Conservation (phyloP, 495 filamentous ascomycete genomes). For the Schizothecium vesticola region DNA sequence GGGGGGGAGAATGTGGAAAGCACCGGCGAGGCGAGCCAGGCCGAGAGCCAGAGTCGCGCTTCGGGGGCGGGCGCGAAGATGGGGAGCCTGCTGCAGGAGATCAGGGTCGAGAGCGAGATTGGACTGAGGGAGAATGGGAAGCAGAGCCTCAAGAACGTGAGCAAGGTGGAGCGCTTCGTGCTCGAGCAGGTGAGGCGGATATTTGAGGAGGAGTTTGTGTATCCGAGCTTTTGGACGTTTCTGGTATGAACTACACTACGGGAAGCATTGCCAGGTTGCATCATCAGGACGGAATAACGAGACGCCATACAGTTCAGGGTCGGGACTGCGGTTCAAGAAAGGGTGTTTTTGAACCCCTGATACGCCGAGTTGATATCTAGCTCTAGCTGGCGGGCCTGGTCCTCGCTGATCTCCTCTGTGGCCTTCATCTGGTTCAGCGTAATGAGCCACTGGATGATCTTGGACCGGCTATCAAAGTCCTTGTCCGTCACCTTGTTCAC, state of each 20-base stretch:
- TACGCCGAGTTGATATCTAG: slow-evolving; percentile 90
- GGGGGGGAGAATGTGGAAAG: slow-evolving; percentile 40
- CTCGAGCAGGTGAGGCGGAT: slow-evolving; percentile 93
- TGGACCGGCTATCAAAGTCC: slow-evolving; percentile 89
- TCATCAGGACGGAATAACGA: background rate
- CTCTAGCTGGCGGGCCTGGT: slow-evolving; percentile 79
- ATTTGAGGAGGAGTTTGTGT: slow-evolving; percentile 97
- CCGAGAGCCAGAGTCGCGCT: slow-evolving; percentile 23
- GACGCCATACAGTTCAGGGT: background rate
- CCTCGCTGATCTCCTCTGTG: slow-evolving; percentile 81
- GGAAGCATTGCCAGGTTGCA: background rate
- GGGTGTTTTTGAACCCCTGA: slow-evolving; percentile 71
- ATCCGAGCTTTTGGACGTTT: slow-evolving; percentile 97
- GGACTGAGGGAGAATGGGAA: slow-evolving; percentile 84
- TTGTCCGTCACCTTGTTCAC: slow-evolving; percentile 92
- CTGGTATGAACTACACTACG: slow-evolving; percentile 54
- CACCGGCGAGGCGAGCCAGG: background rate
- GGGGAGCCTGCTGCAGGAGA: slow-evolving; percentile 80
- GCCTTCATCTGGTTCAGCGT: slow-evolving; percentile 95
- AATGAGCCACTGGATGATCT: slow-evolving; percentile 98
- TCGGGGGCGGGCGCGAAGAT: slow-evolving; percentile 32
- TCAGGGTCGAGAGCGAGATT: slow-evolving; percentile 95
- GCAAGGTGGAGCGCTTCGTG: slow-evolving; percentile 96
- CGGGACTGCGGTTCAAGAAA: slow-evolving; percentile 19
- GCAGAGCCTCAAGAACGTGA: slow-evolving; percentile 94